phyloP scores from a whole-genome alignment of 2,329 filamentous ascomycete species.

The Verticillium isaacii region DNA sequence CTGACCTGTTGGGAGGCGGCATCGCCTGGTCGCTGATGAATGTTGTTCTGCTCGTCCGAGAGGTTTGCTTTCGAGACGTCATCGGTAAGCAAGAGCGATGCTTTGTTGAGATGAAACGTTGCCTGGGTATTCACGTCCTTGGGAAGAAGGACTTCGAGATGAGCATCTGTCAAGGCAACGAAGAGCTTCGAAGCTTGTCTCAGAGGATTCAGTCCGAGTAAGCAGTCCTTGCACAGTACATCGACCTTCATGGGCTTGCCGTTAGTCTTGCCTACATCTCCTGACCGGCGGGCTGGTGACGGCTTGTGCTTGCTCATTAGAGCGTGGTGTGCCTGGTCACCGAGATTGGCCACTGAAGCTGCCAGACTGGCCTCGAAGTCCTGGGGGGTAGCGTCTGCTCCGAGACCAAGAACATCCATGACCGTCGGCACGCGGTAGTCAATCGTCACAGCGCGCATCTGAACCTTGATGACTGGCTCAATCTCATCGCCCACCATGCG shows the following conservation, averaged over 20 bases:
- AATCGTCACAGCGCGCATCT: conserved; percentile 75
- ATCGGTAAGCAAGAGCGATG: conserved; percentile 79
- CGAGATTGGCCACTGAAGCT: conserved; percentile 73
- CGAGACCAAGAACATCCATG: conserved; percentile 71
- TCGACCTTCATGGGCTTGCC: conserved; percentile 62
- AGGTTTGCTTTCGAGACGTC: conserved; percentile 44
- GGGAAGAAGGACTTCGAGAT: conserved; percentile 63
- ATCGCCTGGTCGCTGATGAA: conserved; percentile 9
- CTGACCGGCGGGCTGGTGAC: not conserved
- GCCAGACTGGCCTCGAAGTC: conserved; percentile 73
- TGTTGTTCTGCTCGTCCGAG: not conserved
- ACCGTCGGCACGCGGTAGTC: conserved; percentile 86
- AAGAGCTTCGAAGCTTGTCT: conserved; percentile 70
- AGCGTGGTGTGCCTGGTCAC: conserved; percentile 54
- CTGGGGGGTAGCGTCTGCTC: conserved; percentile 61
- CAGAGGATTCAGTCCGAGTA: conserved; percentile 79
- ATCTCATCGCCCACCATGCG: conserved; percentile 91
- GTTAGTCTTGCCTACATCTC: conserved; percentile 16
- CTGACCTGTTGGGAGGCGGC: conserved; percentile 46
- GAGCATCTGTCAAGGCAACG: conserved; percentile 73
- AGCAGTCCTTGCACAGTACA: conserved; percentile 73
- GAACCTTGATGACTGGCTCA: conserved; percentile 84
- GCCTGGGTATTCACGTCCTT: conserved; percentile 60
- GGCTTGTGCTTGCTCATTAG: conserved; percentile 22
- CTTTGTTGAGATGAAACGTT: conserved; percentile 68